Evolutionary conservation across 768 basidiomycete genomes (phyloP), one percentile per base, ranked within the genome.

Genomic region (Collybiopsis luxurians): DNA sequence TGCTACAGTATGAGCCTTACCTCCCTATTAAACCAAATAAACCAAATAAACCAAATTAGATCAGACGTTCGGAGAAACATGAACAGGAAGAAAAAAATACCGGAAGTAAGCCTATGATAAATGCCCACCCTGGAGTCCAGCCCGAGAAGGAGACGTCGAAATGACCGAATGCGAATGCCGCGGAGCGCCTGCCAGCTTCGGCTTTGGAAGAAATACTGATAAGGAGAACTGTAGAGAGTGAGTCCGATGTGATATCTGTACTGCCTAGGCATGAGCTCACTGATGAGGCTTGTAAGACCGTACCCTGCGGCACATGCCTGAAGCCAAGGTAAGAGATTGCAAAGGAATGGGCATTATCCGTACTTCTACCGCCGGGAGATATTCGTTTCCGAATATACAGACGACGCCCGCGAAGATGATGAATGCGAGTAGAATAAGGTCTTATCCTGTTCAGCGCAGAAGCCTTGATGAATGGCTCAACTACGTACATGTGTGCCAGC

Each of bases 51-150:
- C 15, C 30, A 17, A n/a, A n/a, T n/a, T 47, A 26, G 21, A 39
- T 39, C n/a, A 39, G n/a, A 50, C 17, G 21, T 27, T 51, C 12
- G 9, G 4, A 11, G 15, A 10, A 42, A 23, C 21, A 28, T n/a
- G n/a, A n/a, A n/a, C n/a, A n/a, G n/a, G n/a, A n/a, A n/a, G n/a
- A 27, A 2, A 6, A 44, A 51, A 76, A 56, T 69, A 84, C 83
- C 43, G 80, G 83, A 23, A 84, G 73, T 19, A 86, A 63, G 30
- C 85, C 85, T 31, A 86, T 82, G 65, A 86, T 87, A 64, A 86
- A 88, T 0, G 83, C 76, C 85, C 85, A 87, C 30, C 82, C 86
- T 12, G 82, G 75, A 1, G 77, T 77, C 86, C 86, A 87, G 3
- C 86, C 86, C 0, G 86, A 82, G 15, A 72, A 66, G n/a, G 84